Percentiles rank a stretch among this genome's conserved stretches.
Conservation (phyloP, 306 rosid genomes). For the Quercus ilex region DNA sequence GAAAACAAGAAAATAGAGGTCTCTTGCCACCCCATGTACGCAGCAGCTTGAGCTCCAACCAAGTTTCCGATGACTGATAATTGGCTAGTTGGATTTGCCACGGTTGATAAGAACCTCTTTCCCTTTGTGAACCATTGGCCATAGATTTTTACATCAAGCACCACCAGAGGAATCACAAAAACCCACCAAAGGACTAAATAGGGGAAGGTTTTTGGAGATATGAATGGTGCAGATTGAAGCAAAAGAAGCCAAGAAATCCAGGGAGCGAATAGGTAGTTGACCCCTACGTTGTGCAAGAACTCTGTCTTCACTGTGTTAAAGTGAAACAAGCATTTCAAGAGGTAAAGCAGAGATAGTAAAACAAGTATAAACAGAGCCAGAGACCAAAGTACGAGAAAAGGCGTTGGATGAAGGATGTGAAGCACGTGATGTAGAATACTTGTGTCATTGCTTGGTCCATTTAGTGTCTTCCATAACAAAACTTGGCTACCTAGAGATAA, state of each 20-base stretch:
- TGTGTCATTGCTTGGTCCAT: not conserved
- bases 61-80: constrained; percentile 19
- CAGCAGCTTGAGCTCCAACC: constrained; percentile 21
- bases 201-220: not conserved
- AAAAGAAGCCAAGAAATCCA: constrained; percentile 25
- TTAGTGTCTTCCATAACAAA: constrained; percentile 6
- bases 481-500: constrained; percentile 12
- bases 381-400: constrained; percentile 11
- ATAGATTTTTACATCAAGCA: constrained; percentile 18
- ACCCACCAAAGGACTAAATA: constrained; percentile 14
- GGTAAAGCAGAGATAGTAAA: constrained; percentile 1
- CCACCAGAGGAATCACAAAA: constrained; percentile 14
- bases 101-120: not conserved
- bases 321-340: constrained; percentile 13
- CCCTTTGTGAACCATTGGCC: constrained; percentile 22
- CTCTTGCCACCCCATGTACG: constrained; percentile 20
- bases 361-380: not conserved
- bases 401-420: not conserved
- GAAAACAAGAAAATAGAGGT: constrained; percentile 13
- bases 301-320: constrained; percentile 8
- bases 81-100: constrained; percentile 27
- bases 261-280: constrained; percentile 11
- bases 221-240: constrained; percentile 21
- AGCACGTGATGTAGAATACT: not conserved
- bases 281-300: constrained; percentile 20